Conservation (phyloP, 2,329 filamentous ascomycete genomes). For the Mariannaea elegans region DNA sequence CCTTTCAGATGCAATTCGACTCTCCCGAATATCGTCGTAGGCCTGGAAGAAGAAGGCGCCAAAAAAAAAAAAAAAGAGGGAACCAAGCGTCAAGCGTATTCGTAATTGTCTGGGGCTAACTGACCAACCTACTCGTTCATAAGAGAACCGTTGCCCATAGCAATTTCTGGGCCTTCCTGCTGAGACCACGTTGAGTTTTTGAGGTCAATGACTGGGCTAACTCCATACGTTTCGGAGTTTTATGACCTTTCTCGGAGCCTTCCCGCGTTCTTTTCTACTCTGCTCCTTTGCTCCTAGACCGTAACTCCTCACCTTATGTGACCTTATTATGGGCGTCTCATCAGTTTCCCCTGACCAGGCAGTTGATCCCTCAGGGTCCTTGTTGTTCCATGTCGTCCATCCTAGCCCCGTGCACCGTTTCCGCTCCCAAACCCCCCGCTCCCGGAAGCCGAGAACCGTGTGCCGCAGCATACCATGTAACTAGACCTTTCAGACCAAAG, state of each 20-base stretch:
- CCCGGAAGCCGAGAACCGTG: conserved; percentile 36
- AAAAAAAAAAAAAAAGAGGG: conserved; percentile 11
- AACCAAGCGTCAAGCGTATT: conserved; percentile 22
- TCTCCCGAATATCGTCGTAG: background rate
- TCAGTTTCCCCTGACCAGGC: background rate
- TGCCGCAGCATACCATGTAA: conserved; percentile 4
- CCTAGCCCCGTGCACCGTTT: conserved; percentile 8
- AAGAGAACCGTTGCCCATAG: conserved; percentile 6
- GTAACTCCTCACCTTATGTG: too few species aligned
- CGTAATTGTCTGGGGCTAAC: conserved; percentile 12
- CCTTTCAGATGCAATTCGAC: background rate
- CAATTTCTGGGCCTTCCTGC: conserved; percentile 9
- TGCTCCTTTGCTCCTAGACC: too few species aligned
- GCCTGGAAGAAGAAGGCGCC: background rate
- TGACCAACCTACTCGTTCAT: background rate
- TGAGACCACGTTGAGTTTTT: conserved; percentile 40
- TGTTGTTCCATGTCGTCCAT: conserved; percentile 12
- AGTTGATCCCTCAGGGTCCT: conserved; percentile 1
- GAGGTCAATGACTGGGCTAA: conserved; percentile 32
- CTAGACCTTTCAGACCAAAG: background rate
- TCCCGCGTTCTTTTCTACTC: background rate
- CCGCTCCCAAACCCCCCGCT: conserved; percentile 23
- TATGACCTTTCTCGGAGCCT: background rate
- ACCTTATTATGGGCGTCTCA: too few species aligned
- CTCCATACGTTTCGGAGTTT: background rate